These are phyloP conservation scores for Globisporangium uncinulatum DNA, from an alignment of 352 stramenopile species.

Conservation along the genomic window DNA sequence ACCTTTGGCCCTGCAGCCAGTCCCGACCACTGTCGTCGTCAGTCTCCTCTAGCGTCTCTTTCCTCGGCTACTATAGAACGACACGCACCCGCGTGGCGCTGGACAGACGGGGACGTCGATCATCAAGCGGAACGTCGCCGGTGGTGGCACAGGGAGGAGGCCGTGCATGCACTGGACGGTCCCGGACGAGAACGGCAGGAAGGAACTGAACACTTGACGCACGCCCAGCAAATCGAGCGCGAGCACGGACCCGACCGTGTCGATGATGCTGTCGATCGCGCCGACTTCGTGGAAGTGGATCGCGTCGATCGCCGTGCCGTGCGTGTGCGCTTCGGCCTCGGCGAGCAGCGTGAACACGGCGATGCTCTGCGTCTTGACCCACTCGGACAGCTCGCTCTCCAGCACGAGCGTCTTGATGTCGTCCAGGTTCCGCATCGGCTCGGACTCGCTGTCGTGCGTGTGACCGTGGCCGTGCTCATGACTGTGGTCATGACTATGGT, in stretches of 20 bases:
- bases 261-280: constrained; percentile 96
- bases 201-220: constrained; percentile 78
- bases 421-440: constrained; percentile 89
- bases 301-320: constrained; percentile 88
- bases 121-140: constrained; percentile 93
- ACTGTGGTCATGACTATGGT: constrained; percentile 21
- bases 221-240: constrained; percentile 91
- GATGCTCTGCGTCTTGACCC: constrained; percentile 88
- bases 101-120: constrained; percentile 91
- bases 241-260: constrained; percentile 94
- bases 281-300: constrained; percentile 99
- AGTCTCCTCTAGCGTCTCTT: too few species aligned
- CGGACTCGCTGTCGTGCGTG: constrained; percentile 29
- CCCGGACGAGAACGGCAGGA: constrained; percentile 88
- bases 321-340: constrained; percentile 91
- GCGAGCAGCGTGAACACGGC: constrained; percentile 90
- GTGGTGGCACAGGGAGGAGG: constrained; percentile 92
- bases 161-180: constrained; percentile 94
- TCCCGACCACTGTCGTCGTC: not conserved
- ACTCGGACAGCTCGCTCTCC: constrained; percentile 73
- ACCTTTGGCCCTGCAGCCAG: constrained; percentile 47
- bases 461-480: constrained; percentile 20
- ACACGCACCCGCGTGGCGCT: constrained; percentile 73
- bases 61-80: not conserved
- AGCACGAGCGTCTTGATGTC: constrained; percentile 87